phyloP scores from a whole-genome alignment of 2,329 filamentous ascomycete species.

The Aureobasidium sp. region DNA sequence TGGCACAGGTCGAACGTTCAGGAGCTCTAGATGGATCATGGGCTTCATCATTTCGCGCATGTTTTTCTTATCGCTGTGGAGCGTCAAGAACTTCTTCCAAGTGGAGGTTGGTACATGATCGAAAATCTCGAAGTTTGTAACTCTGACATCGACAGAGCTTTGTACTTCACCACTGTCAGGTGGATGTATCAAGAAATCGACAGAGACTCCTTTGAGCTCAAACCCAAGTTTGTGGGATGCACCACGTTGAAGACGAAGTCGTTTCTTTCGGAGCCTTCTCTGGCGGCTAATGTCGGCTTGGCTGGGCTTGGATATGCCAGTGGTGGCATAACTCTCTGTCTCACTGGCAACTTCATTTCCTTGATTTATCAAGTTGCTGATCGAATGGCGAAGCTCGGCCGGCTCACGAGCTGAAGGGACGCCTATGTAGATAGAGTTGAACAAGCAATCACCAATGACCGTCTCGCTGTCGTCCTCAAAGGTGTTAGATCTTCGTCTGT shows the following conservation, averaged over 20 bases:
- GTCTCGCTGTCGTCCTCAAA: conserved; percentile 71
- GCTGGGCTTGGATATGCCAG: conserved; percentile 52
- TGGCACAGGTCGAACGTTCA: conserved; percentile 79
- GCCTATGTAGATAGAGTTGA: conserved; percentile 98
- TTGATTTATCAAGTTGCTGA: conserved; percentile 74
- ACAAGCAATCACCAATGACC: conserved; percentile 88
- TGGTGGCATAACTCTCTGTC: conserved; percentile 80
- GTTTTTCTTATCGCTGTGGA: conserved; percentile 79
- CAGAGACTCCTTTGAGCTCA: conserved; percentile 76
- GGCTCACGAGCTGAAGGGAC: conserved; percentile 77
- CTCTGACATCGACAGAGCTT: conserved; percentile 76
- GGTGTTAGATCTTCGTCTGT: conserved; percentile 48
- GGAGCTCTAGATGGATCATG: conserved; percentile 83
- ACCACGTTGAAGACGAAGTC: conserved; percentile 71
- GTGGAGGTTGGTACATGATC: conserved; percentile 93
- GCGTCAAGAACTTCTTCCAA: conserved; percentile 97
- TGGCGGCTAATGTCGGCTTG: conserved; percentile 33
- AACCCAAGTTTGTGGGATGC: conserved; percentile 93
- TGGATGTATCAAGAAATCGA: conserved; percentile 75
- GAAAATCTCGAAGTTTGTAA: conserved; percentile 80
- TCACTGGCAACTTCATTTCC: conserved; percentile 74
- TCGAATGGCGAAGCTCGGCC: conserved; percentile 69
- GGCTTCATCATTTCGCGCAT: conserved; percentile 70
- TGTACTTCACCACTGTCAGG: conserved; percentile 71
- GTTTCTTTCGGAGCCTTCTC: conserved; percentile 30